Evolutionary conservation across 345 rosid genomes (phyloP).

Genomic region (Citrus reticulata): DNA sequence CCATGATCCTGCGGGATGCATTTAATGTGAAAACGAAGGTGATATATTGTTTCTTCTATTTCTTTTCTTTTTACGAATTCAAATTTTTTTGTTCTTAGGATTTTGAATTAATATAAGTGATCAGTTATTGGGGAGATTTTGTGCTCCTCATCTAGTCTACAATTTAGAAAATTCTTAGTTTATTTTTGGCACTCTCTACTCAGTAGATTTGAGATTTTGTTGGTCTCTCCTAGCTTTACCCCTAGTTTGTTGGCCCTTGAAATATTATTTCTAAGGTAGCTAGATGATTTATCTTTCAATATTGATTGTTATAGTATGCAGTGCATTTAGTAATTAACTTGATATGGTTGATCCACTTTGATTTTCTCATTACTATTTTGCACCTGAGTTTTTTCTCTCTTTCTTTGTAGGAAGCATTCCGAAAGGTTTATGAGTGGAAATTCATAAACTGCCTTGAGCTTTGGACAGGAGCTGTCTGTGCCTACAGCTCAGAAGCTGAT

Average conservation of each 20-base stretch:
- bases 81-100: neutral
- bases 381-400: neutral
- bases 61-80: neutral
- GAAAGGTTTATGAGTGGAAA: slow-evolving; percentile 97
- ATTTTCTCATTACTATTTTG: neutral
- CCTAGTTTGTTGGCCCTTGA: neutral
- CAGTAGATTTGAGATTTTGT: neutral
- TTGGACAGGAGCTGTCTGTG: slow-evolving; percentile 92
- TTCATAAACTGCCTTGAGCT: slow-evolving; percentile 94
- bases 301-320: neutral
- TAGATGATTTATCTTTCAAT: neutral
- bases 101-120: neutral
- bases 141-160: neutral
- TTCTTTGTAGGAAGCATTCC: slow-evolving; percentile 66
- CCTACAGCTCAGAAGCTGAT: slow-evolving; percentile 66
- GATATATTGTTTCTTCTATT: slow-evolving; percentile 12
- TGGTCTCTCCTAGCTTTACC: neutral
- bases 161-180: neutral
- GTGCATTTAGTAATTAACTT: neutral
- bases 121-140: neutral
- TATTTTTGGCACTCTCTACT: neutral
- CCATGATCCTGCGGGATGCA: slow-evolving; percentile 80
- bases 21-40: slow-evolving; percentile 91
- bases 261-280: neutral
- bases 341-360: neutral